Conservation (phyloP, 768 basidiomycete genomes). For the Leccinum rimulosum region DNA sequence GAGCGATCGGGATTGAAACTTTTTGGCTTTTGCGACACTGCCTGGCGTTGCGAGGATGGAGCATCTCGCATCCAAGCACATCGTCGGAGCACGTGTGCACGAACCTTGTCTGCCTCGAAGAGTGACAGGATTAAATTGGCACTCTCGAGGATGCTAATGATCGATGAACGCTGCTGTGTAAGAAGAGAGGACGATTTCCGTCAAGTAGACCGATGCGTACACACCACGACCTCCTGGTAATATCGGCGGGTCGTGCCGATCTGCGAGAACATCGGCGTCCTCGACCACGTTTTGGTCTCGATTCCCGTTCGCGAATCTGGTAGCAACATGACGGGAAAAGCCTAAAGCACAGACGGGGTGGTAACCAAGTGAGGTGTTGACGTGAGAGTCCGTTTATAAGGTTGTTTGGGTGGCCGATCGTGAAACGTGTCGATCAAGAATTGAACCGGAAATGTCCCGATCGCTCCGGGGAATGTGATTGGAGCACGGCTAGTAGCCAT, state of each 20-base stretch:
- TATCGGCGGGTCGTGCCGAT: neutral
- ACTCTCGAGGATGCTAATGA: neutral
- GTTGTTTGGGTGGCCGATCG: neutral
- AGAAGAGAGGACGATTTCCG: neutral
- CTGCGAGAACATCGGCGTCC: neutral
- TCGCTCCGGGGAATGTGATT: neutral
- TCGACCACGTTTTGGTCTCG: neutral
- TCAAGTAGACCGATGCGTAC: neutral
- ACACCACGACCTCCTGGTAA: neutral
- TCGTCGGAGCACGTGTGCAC: neutral
- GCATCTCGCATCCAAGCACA: neutral
- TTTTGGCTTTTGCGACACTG: neutral
- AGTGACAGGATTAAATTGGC: neutral
- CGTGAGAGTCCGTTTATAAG: neutral
- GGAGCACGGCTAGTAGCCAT: neutral
- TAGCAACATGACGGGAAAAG: neutral
- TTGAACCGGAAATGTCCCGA: neutral
- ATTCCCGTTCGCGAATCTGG: neutral
- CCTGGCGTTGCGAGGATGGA: neutral
- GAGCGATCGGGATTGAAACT: neutral
- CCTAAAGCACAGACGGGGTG: neutral
- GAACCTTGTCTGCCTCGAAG: neutral
- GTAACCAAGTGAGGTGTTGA: neutral
- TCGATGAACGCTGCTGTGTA: neutral
- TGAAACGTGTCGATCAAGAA: neutral